phyloP scores from a whole-genome alignment of 2,329 filamentous ascomycete species.

The Pestalotiopsis sp. region DNA sequence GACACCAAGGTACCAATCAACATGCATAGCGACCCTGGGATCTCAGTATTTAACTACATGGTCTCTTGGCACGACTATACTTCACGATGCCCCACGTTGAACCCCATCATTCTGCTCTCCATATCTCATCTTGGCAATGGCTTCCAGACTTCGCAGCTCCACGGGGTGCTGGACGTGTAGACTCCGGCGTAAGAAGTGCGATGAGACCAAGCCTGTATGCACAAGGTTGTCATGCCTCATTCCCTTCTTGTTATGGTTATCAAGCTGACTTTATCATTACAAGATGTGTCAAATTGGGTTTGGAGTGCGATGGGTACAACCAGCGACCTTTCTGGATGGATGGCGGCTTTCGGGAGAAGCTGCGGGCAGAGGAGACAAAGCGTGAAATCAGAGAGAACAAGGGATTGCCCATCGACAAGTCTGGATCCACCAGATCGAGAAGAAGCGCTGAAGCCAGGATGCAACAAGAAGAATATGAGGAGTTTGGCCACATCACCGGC shows the following conservation, averaged over 20 bases:
- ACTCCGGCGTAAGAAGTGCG: not conserved
- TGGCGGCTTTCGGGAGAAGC: not conserved
- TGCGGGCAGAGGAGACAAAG: not conserved
- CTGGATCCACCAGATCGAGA: not conserved
- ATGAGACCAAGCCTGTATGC: not conserved
- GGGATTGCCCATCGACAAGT: not conserved
- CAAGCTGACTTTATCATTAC: not conserved
- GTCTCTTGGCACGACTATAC: not conserved
- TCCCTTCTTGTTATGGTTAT: not conserved
- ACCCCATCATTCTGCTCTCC: not conserved
- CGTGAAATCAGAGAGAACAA: not conserved
- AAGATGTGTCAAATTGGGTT: not conserved
- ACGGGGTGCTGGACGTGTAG: not conserved
- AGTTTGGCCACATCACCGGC: not conserved
- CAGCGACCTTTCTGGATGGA: not conserved
- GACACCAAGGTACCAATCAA: not conserved
- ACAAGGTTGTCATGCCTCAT: not conserved
- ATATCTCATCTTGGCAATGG: not conserved
- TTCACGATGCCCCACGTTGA: not conserved
- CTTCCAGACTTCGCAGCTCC: not conserved
- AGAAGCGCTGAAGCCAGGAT: not conserved
- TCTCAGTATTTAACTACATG: not conserved
- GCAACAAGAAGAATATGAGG: not conserved
- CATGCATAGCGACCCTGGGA: not conserved
- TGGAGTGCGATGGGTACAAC: not conserved